Percentiles rank a stretch among this genome's conserved stretches.
These are phyloP conservation scores for Nitzschia sp. DNA, from an alignment of 108 stramenopile species.

Conservation along the genomic window DNA sequence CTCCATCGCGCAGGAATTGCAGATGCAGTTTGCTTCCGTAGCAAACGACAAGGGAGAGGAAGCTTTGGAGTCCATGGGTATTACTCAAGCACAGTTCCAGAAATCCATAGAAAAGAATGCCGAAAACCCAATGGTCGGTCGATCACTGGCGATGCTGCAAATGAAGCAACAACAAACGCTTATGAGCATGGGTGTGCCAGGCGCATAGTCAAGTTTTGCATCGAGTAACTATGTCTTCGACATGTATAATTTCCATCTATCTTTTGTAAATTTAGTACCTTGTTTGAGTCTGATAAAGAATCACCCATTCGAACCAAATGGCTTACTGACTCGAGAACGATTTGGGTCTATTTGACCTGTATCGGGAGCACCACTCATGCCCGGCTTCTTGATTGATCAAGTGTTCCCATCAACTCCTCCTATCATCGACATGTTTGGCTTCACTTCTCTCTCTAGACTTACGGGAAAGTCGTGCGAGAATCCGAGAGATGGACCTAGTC, in stretches of 20 bases:
- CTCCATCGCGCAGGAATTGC: slow-evolving; percentile 61
- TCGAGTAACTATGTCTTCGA: neutral
- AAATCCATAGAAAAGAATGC: slow-evolving; percentile 74
- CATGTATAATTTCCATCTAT: neutral
- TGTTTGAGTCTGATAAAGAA: too few species aligned
- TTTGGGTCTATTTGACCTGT: too few species aligned
- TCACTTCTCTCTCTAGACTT: too few species aligned
- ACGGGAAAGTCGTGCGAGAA: too few species aligned
- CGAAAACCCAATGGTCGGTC: slow-evolving; percentile 71
- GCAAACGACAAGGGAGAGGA: slow-evolving; percentile 84
- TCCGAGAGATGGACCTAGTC: too few species aligned
- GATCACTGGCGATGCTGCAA: slow-evolving; percentile 81
- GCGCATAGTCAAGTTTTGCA: neutral
- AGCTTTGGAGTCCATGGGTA: slow-evolving; percentile 55
- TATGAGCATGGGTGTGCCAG: slow-evolving; percentile 57
- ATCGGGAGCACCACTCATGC: too few species aligned
- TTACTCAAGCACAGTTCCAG: slow-evolving; percentile 69
- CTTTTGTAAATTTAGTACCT: too few species aligned
- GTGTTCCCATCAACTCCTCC: too few species aligned
- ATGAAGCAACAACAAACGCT: slow-evolving; percentile 90
- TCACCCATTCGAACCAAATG: too few species aligned
- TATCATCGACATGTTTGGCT: too few species aligned
- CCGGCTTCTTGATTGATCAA: too few species aligned
- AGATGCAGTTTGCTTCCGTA: slow-evolving; percentile 73
- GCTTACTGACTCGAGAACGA: too few species aligned